These are phyloP conservation scores for Lactuca saligna DNA, from an alignment of 129 eudicot genomes.

Conservation along the genomic window DNA sequence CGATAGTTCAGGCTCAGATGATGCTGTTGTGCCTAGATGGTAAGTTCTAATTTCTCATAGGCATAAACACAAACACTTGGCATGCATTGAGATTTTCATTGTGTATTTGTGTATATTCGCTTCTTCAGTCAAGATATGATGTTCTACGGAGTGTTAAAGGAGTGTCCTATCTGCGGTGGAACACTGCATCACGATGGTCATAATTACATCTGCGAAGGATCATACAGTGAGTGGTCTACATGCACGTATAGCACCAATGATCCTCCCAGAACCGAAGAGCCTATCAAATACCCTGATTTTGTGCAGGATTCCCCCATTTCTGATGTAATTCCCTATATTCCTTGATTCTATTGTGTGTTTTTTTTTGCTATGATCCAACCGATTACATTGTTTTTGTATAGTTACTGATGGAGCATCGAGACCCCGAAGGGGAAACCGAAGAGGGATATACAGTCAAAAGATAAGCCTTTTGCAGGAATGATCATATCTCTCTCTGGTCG, in stretches of 20 bases:
- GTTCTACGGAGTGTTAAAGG: slow-evolving; percentile 59
- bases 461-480: slow-evolving; percentile 75
- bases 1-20: slow-evolving; percentile 47
- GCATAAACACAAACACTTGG: slow-evolving; percentile 13
- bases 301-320: slow-evolving; percentile 43
- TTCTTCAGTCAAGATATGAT: slow-evolving; percentile 63
- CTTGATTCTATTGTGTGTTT: neutral
- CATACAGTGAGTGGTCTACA: slow-evolving; percentile 78
- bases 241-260: slow-evolving; percentile 59
- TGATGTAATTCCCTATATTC: slow-evolving; percentile 41
- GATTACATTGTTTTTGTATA: slow-evolving; percentile 3
- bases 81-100: neutral
- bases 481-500: slow-evolving; percentile 73
- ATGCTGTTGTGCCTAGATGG: slow-evolving; percentile 69
- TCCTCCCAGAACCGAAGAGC: slow-evolving; percentile 54
- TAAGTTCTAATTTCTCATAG: slow-evolving; percentile 14
- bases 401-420: slow-evolving; percentile 52
- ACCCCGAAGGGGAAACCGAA: slow-evolving; percentile 39
- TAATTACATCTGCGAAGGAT: slow-evolving; percentile 51
- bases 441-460: slow-evolving; percentile 27
- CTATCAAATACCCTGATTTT: slow-evolving; percentile 52
- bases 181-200: slow-evolving; percentile 36
- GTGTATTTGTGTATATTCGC: neutral
- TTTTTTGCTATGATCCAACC: neutral
- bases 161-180: slow-evolving; percentile 69